Evolutionary conservation across 495 filamentous ascomycete genomes (phyloP).

Genomic region (Lasiosphaeris hirsuta): DNA sequence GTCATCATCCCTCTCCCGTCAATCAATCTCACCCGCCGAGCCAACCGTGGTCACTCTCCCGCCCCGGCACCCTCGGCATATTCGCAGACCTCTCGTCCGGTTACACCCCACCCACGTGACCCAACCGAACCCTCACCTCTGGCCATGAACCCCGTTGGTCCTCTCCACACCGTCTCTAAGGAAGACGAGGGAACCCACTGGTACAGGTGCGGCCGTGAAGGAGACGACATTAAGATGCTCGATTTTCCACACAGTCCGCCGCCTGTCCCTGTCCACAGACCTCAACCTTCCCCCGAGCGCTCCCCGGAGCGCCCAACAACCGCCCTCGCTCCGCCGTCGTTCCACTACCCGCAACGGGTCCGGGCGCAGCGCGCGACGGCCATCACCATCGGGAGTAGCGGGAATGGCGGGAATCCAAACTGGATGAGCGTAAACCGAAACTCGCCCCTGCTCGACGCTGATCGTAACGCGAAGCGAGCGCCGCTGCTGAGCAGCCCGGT

Average conservation of each 20-base stretch:
- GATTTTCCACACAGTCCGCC: constrained; percentile 8
- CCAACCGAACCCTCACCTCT: background rate
- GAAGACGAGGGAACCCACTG: background rate
- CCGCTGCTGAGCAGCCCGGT: too few species aligned
- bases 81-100: too few species aligned
- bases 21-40: too few species aligned
- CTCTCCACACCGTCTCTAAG: background rate
- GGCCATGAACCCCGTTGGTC: background rate
- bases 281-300: background rate
- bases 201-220: background rate
- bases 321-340: constrained; percentile 8
- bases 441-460: too few species aligned
- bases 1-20: too few species aligned
- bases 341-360: constrained; percentile 21
- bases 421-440: too few species aligned
- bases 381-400: too few species aligned
- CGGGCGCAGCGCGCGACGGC: background rate
- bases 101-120: too few species aligned
- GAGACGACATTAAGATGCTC: constrained; percentile 19
- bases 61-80: too few species aligned
- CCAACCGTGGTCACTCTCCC: too few species aligned
- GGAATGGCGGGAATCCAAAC: too few species aligned
- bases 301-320: constrained; percentile 12
- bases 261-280: background rate
- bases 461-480: too few species aligned